A percentile compares a stretch with the other conserved stretches of the same genome.
phyloP scores from a whole-genome alignment of 495 filamentous ascomycete species.

The Xylaria longipes region DNA sequence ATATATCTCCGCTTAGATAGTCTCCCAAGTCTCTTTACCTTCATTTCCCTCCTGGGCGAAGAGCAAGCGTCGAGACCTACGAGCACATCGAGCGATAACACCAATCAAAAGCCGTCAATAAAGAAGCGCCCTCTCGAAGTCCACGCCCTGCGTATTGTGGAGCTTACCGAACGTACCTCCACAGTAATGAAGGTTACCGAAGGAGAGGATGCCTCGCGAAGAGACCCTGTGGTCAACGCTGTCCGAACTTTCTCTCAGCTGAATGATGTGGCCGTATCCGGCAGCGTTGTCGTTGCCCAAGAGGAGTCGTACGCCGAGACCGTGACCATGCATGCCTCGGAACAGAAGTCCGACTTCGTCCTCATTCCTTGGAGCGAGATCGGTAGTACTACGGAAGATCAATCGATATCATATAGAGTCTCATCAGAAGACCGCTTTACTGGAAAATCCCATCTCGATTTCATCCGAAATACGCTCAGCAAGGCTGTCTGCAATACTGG shows the following conservation, averaged over 20 bases:
- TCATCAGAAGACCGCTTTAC: constrained; percentile 56
- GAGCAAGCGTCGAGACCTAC: constrained; percentile 38
- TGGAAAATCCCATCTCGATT: constrained; percentile 63
- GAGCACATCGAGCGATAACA: constrained; percentile 38
- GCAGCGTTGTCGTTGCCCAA: constrained; percentile 77
- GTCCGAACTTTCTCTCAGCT: constrained; percentile 89
- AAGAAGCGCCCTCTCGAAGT: constrained; percentile 70
- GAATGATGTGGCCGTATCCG: constrained; percentile 83
- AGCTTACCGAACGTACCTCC: constrained; percentile 91
- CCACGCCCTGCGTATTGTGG: constrained; percentile 83
- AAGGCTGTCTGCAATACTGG: constrained; percentile 70
- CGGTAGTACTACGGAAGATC: constrained; percentile 71
- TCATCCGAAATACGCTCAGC: constrained; percentile 68
- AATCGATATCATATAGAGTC: constrained; percentile 48
- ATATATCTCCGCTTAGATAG: constrained; percentile 85
- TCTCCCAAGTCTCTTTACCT: constrained; percentile 82
- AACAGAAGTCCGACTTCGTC: constrained; percentile 77
- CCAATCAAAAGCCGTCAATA: constrained; percentile 28
- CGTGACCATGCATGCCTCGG: constrained; percentile 68
- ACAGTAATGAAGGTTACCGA: constrained; percentile 95
- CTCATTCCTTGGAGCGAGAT: constrained; percentile 91
- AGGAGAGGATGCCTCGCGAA: constrained; percentile 73
- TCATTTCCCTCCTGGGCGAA: constrained; percentile 77
- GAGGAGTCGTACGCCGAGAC: constrained; percentile 80
- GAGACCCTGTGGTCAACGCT: constrained; percentile 90